Evolutionary conservation across 805 yeast species (phyloP), one percentile per base, ranked within the genome.

Genomic region (Yarrowia divulgata): DNA sequence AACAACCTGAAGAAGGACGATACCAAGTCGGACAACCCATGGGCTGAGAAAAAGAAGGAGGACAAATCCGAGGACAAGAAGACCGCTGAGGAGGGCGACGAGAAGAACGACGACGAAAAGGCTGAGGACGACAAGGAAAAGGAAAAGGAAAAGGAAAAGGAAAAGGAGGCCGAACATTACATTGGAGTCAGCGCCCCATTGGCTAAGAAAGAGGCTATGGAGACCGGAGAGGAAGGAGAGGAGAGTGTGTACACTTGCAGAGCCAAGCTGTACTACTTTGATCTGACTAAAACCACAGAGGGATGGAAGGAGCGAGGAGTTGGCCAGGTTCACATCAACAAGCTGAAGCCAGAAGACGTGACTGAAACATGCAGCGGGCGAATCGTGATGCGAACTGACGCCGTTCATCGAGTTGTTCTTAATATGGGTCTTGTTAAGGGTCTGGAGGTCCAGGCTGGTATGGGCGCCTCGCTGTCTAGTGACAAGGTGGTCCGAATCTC

Each of bases 271-370:
- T 95, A 93, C 76, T 87, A 85, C 39, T 80, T 91, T 73, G 90
- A 90, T 74, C 80, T 93, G 39, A 80, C 88, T 0, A 84, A 87
- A 45, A 82, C 90, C 3, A 77, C 84, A 9, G 87, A 84, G 18
- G 97, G 97, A 1, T 95, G 99, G 99, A 95, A 91, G 77, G 99
- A 95, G 79, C 86, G 95, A 75, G 99, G 99, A 32, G 83, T 90
- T 50, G 99, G 99, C 1, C 84, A 86, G 5, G 79, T 95, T n/a
- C 97, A 91, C 76, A 84, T 95, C 34, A 94, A 95, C 78, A 78
- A 79, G 57, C 75, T 77, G 64, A 71, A 71, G 39, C 71, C 69
- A 7, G 70, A 70, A n/a, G 73, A 68, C 35, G 63, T 68, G 10
- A 71, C 67, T 14, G 84, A 84, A 68, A 49, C 68, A 0, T 48